Conservation (phyloP, 805 yeast species). For the Ogataea zsoltii region DNA sequence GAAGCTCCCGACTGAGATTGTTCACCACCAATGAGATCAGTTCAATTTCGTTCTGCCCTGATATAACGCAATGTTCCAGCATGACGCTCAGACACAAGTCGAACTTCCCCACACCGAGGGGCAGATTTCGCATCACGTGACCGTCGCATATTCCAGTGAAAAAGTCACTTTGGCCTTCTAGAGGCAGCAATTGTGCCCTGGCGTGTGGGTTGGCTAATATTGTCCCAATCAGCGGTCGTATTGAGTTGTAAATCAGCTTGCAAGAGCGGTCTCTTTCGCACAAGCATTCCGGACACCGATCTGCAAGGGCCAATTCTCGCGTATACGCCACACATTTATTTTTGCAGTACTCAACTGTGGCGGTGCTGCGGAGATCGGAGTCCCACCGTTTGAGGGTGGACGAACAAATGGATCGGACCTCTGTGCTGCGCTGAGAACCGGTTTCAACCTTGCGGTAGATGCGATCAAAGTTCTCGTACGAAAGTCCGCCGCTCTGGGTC, state of each 20-base stretch:
- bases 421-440: slow-evolving; percentile 5
- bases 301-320: slow-evolving; percentile 3
- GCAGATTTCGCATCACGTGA: not conserved
- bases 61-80: slow-evolving; percentile 7
- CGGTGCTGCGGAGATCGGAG: slow-evolving; percentile 5
- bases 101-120: slow-evolving; percentile 2
- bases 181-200: slow-evolving; percentile 12
- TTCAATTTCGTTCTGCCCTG: slow-evolving; percentile 6
- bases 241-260: slow-evolving; percentile 13
- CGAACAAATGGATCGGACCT: slow-evolving; percentile 15
- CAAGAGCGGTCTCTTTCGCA: slow-evolving; percentile 7
- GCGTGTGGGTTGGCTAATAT: slow-evolving; percentile 14
- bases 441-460: slow-evolving; percentile 13
- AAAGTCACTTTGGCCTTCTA: not conserved
- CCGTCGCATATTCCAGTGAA: slow-evolving; percentile 5
- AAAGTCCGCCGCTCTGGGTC: slow-evolving; percentile 19
- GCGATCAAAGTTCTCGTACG: slow-evolving; percentile 20
- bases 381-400: slow-evolving; percentile 13
- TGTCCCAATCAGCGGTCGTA: slow-evolving; percentile 15
- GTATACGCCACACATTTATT: slow-evolving; percentile 18
- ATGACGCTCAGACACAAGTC: slow-evolving; percentile 9
- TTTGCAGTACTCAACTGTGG: slow-evolving; percentile 12
- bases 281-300: slow-evolving; percentile 12
- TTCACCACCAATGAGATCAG: slow-evolving; percentile 13
- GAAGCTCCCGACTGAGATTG: slow-evolving; percentile 8